Evolutionary conservation across 140 eudicot species (phyloP), one percentile per base, ranked within the genome.

Genomic region (Stevia rebaudiana): DNA sequence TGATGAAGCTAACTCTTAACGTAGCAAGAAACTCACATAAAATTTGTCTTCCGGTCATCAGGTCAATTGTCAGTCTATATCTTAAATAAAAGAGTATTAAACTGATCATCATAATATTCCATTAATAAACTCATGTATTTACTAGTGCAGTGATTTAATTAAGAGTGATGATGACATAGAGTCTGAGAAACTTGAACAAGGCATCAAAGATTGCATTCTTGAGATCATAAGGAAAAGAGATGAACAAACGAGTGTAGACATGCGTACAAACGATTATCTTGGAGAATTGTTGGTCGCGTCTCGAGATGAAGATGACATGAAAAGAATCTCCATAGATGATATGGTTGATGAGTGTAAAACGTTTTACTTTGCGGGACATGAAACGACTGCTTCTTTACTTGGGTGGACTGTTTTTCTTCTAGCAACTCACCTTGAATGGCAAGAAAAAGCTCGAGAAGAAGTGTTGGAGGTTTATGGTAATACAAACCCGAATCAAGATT

Each of bases 341-440:
- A 65, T 78, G 48, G 76, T 67, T 10, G 83, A 81, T 7, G 83
- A 81, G 63, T 77, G 83, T 48, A 81, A 81, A 65, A 78, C 86
- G 2, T 78, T 78, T 41, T 81, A 77, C 56, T 74, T 77, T 61
- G 83, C 86, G 19, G 83, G 86, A 37, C 83, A 81, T 55, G 83
- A 77, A 74, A 78, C 81, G 8, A 77, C 80, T 37, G 79, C 86
- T 21, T 73, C 81, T 23, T 66, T 77, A 59, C 86, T 81, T 33
- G 86, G 78, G 53, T 81, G 86, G 83, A 81, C 79, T 35, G 13
- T 78, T 74, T 71, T 78, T 70, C 86, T 81, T 74, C 69, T 78
- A 54, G 74, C 83, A 56, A 62, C 40, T 17, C 72, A 81, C 22
- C 44, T 19, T 4, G 78, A 81, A 2, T 81, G 86, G 86, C 86